Conservation (phyloP, 1,139 yeast genomes). For the Sugiyamaella pinicola region DNA sequence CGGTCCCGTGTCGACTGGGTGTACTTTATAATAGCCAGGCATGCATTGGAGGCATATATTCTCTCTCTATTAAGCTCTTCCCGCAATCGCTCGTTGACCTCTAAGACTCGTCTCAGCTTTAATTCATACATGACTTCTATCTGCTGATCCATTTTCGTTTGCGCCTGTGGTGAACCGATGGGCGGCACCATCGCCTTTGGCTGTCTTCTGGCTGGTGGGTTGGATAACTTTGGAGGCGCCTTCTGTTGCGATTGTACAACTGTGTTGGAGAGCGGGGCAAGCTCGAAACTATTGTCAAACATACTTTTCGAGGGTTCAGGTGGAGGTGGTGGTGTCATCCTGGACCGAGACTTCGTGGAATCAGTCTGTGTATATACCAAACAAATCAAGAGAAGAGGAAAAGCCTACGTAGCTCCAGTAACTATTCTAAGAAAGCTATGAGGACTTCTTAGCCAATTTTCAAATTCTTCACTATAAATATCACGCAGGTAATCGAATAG, state of each 20-base stretch:
- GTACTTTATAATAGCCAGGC: conserved; percentile 44
- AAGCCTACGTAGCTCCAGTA: too few species aligned
- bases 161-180: neutral
- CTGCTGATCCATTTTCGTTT: conserved; percentile 20
- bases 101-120: conserved; percentile 65
- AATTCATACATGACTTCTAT: conserved; percentile 39
- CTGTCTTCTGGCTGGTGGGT: neutral
- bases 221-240: neutral
- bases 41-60: conserved; percentile 69
- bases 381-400: neutral
- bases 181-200: neutral
- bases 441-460: too few species aligned
- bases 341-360: neutral
- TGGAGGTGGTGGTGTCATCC: neutral
- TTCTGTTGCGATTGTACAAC: neutral
- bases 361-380: too few species aligned
- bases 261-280: neutral
- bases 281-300: neutral
- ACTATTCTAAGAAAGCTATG: too few species aligned
- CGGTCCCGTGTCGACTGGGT: conserved; percentile 28
- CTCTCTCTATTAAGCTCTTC: conserved; percentile 59
- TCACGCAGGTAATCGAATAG: too few species aligned
- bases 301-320: neutral
- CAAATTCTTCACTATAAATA: too few species aligned
- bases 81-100: conserved; percentile 58